Evolutionary conservation across 2,329 filamentous ascomycete species (phyloP).

Genomic region (Aspergillus luchuensis): DNA sequence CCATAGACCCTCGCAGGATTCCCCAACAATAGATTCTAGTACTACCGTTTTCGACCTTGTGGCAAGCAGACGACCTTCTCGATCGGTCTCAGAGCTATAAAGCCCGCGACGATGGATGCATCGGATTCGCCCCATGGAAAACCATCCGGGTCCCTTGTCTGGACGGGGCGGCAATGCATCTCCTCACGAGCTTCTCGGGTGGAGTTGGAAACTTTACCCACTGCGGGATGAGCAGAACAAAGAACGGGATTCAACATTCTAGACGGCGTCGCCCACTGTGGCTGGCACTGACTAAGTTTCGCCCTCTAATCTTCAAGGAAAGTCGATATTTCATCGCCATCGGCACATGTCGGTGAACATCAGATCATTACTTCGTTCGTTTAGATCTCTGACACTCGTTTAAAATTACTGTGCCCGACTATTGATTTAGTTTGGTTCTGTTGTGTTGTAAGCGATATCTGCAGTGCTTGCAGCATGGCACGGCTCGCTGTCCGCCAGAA

Average conservation of each 20-base stretch:
- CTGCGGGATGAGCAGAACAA: not conserved
- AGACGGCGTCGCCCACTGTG: no score
- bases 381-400: not conserved
- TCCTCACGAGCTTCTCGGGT: no score
- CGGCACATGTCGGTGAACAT: no score
- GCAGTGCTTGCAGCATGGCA: conserved; percentile 7
- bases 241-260: no score
- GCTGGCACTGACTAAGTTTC: no score
- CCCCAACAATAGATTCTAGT: not conserved
- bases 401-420: not conserved
- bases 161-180: not conserved
- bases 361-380: no score
- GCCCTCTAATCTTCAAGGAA: no score
- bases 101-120: not conserved
- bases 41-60: not conserved
- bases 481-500: conserved; percentile 14
- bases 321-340: no score
- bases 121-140: not conserved
- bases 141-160: not conserved
- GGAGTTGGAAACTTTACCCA: not conserved
- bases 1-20: not conserved
- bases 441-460: not conserved
- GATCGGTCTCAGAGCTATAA: not conserved
- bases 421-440: not conserved
- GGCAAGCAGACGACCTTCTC: not conserved